Evolutionary conservation across 2,329 filamentous ascomycete genomes (phyloP).

Genomic region (Colletotrichum ledebouriae): DNA sequence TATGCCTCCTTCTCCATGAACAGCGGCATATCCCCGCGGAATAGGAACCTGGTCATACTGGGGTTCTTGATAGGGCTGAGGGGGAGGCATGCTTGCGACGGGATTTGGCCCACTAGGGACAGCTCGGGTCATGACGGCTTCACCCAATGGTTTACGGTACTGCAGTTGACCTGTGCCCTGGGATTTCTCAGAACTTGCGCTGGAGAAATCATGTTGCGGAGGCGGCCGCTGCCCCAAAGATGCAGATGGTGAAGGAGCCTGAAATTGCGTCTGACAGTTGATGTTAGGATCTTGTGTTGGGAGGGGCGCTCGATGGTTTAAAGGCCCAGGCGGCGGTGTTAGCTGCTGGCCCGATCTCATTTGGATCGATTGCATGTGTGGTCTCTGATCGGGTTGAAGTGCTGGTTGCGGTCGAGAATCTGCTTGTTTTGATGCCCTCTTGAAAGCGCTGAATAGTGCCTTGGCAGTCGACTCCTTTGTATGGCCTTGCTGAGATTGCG

Average conservation of each 20-base stretch:
- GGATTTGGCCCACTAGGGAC: not conserved
- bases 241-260: not conserved
- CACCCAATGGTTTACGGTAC: constrained; percentile 15
- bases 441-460: constrained; percentile 46
- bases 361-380: constrained; percentile 7
- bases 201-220: constrained; percentile 17
- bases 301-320: constrained; percentile 11
- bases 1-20: constrained; percentile 53
- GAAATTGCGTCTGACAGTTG: constrained; percentile 30
- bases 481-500: constrained; percentile 38
- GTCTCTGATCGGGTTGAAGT: constrained; percentile 1
- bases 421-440: constrained; percentile 46
- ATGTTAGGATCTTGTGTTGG: constrained; percentile 16
- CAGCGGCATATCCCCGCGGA: constrained; percentile 52
- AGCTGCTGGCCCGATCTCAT: constrained; percentile 25
- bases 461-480: constrained; percentile 46
- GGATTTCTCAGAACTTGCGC: constrained; percentile 9
- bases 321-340: constrained; percentile 22
- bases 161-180: constrained; percentile 17
- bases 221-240: constrained; percentile 8
- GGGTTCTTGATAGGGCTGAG: constrained; percentile 46
- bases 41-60: constrained; percentile 56
- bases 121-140: constrained; percentile 8
- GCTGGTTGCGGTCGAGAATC: constrained; percentile 43
- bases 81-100: not conserved